Evolutionary conservation across 306 rosid species (phyloP).

Genomic region (Gastrolobium villosum): DNA sequence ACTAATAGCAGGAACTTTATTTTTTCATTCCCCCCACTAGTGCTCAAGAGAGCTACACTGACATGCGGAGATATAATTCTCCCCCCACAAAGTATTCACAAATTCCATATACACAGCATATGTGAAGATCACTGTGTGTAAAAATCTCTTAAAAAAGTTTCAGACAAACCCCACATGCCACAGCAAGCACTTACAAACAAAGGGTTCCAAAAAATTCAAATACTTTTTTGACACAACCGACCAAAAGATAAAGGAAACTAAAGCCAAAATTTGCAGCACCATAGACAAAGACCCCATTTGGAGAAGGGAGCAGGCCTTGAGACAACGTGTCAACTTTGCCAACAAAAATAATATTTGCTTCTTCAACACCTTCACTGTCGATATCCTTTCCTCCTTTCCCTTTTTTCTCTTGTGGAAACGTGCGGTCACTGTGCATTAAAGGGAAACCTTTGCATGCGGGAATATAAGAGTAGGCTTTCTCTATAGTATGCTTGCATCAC

Average conservation of each 20-base stretch:
- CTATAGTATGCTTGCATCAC: conserved; percentile 68
- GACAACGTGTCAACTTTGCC: conserved; percentile 59
- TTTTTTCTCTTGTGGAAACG: conserved; percentile 63
- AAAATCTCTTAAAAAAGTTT: conserved; percentile 45
- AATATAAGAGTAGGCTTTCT: conserved; percentile 61
- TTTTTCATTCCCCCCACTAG: conserved; percentile 3
- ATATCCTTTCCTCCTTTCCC: conserved; percentile 41
- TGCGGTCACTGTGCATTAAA: conserved; percentile 74
- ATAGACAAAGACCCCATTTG: conserved; percentile 51
- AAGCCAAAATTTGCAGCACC: conserved; percentile 54
- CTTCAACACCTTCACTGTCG: conserved; percentile 42
- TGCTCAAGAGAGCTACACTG: conserved; percentile 22
- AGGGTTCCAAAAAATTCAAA: conserved; percentile 45
- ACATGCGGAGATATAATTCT: conserved; percentile 57
- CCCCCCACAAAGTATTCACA: conserved; percentile 48
- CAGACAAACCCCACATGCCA: conserved; percentile 55
- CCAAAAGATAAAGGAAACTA: conserved; percentile 62
- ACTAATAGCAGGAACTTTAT: conserved; percentile 25
- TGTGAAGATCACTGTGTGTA: conserved; percentile 51
- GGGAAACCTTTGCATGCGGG: conserved; percentile 88
- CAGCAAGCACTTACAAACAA: conserved; percentile 45
- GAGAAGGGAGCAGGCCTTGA: conserved; percentile 46
- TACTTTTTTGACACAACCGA: conserved; percentile 55
- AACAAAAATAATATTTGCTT: conserved; percentile 40
- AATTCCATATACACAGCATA: conserved; percentile 26